Percentiles rank a stretch among this genome's conserved stretches.
Evolutionary conservation across 2,329 filamentous ascomycete genomes (phyloP).

Genomic region (Dactylellina haptotyla): DNA sequence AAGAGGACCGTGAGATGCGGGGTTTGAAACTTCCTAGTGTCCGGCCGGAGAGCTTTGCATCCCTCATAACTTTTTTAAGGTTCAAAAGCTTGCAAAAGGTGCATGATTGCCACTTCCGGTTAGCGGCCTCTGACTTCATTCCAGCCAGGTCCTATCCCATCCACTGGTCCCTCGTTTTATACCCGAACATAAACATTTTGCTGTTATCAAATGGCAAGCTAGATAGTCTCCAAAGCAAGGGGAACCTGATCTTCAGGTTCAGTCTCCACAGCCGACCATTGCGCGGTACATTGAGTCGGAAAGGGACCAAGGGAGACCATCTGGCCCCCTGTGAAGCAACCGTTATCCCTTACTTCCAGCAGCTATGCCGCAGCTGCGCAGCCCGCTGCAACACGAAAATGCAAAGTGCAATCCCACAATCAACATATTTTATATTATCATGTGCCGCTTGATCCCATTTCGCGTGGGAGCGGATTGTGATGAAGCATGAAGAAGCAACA

Average conservation of each 20-base stretch:
- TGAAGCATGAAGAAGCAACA: no score
- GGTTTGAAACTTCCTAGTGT: slow-evolving; percentile 48
- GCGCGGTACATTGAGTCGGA: background rate
- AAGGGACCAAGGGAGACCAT: slow-evolving; percentile 14
- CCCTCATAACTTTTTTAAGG: slow-evolving; percentile 12
- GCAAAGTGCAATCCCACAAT: background rate
- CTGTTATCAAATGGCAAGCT: slow-evolving; percentile 9
- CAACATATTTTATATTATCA: background rate
- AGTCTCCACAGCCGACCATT: background rate
- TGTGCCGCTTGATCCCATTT: no score
- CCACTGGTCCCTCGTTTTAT: slow-evolving; percentile 25
- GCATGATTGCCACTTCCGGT: slow-evolving; percentile 19
- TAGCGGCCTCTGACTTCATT: slow-evolving; percentile 2
- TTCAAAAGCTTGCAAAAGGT: background rate
- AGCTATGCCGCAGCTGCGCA: slow-evolving; percentile 6
- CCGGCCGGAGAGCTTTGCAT: slow-evolving; percentile 18
- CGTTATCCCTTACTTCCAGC: slow-evolving; percentile 13
- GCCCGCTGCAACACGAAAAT: slow-evolving; percentile 52
- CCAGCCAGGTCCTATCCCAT: background rate
- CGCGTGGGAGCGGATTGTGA: background rate
- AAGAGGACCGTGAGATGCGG: slow-evolving; percentile 35
- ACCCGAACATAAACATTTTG: slow-evolving; percentile 5
- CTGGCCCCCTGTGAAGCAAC: background rate
- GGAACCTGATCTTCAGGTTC: slow-evolving; percentile 14
- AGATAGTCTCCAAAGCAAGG: slow-evolving; percentile 17